These are phyloP conservation scores for Leishmania aethiopica DNA, from an alignment of 208 protist genomes.

Conservation along the genomic window DNA sequence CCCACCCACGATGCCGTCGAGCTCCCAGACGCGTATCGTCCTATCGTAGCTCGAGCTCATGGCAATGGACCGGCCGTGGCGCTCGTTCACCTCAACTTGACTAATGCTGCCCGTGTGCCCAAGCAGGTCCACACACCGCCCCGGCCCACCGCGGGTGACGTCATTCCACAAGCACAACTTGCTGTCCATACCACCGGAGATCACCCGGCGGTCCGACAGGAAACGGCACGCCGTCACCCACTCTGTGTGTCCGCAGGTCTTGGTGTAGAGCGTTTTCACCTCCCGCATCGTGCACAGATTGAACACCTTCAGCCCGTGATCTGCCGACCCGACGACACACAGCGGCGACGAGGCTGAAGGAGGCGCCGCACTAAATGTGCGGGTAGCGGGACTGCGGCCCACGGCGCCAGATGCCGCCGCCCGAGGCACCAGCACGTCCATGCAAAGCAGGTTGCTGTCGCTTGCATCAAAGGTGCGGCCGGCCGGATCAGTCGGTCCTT, in stretches of 20 bases:
- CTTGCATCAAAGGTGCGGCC: conserved; percentile 76
- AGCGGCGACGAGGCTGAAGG: conserved; percentile 13
- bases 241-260: conserved; percentile 83
- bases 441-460: conserved; percentile 87
- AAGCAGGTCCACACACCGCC: conserved; percentile 77
- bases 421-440: conserved; percentile 62
- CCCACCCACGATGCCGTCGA: conserved; percentile 29
- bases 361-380: not conserved
- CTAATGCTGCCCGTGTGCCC: conserved; percentile 85
- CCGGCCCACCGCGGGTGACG: conserved; percentile 31
- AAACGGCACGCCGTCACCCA: conserved; percentile 89
- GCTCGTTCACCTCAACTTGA: conserved; percentile 69
- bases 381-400: not conserved
- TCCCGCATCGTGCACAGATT: conserved; percentile 57
- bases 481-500: conserved; percentile 48
- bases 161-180: conserved; percentile 91
- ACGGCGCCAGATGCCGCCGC: not conserved
- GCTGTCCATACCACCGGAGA: conserved; percentile 91
- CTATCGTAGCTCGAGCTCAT: conserved; percentile 88
- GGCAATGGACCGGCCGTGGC: conserved; percentile 31
- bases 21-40: conserved; percentile 82
- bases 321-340: conserved; percentile 80
- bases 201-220: conserved; percentile 60
- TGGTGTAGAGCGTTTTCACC: conserved; percentile 73
- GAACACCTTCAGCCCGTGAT: conserved; percentile 89